Conservation (phyloP, 148 eudicot species). For the Limonium bicolor region DNA sequence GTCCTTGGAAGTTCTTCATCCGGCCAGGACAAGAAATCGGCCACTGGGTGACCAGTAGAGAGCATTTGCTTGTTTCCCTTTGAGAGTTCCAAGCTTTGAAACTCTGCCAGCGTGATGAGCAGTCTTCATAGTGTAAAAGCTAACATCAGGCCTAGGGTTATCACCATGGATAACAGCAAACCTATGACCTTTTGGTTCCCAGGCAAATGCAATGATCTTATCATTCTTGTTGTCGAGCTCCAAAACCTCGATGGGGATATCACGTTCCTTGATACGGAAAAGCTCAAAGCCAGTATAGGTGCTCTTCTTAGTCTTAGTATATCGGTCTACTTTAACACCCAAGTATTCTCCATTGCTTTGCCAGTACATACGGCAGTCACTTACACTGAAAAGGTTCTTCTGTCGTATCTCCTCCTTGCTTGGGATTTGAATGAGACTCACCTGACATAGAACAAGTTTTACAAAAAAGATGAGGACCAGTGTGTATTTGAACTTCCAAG, state of each 20-base stretch:
- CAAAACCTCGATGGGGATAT: constrained; percentile 86
- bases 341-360: constrained; percentile 92
- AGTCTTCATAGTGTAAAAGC: not conserved
- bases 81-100: constrained; percentile 70
- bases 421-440: constrained; percentile 87
- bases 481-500: too few relatives aligned
- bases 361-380: constrained; percentile 97
- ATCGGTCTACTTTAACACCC: constrained; percentile 84
- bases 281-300: constrained; percentile 97
- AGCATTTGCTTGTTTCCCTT: constrained; percentile 89
- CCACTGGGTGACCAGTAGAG: constrained; percentile 95
- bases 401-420: constrained; percentile 78
- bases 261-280: constrained; percentile 87
- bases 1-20: constrained; percentile 92
- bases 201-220: constrained; percentile 91
- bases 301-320: constrained; percentile 92
- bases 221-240: constrained; percentile 96
- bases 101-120: constrained; percentile 7
- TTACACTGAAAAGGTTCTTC: constrained; percentile 86
- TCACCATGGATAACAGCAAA: constrained; percentile 93
- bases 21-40: constrained; percentile 63
- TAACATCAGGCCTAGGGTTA: constrained; percentile 41
- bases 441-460: constrained; percentile 21
- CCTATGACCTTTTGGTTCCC: constrained; percentile 97
- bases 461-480: too few relatives aligned